Conservation (phyloP, 2,329 filamentous ascomycete species). For the Aspergillus pseudoglaucus region DNA sequence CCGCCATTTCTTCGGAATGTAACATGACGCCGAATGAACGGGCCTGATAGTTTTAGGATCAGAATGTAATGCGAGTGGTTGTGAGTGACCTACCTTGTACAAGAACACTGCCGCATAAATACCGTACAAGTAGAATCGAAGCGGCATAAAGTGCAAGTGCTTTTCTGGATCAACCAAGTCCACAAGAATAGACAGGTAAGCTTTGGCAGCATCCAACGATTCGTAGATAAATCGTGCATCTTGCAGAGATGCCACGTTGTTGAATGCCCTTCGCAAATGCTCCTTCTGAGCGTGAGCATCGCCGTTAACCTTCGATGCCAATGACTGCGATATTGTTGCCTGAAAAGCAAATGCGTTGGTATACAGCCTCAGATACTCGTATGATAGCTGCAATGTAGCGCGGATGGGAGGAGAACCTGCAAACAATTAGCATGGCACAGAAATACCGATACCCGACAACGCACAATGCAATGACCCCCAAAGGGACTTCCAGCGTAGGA, state of each 20-base stretch:
- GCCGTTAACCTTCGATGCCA: conserved; percentile 33
- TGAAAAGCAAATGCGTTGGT: conserved; percentile 72
- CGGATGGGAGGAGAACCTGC: conserved; percentile 59
- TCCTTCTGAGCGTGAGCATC: conserved; percentile 32
- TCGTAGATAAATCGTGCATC: conserved; percentile 63
- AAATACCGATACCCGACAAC: conserved; percentile 12
- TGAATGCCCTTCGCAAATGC: conserved; percentile 41
- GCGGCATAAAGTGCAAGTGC: conserved; percentile 57
- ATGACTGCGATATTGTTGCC: conserved; percentile 54
- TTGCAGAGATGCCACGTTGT: conserved; percentile 53
- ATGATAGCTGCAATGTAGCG: conserved; percentile 61
- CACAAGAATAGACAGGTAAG: conserved; percentile 54
- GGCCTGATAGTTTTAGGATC: conserved; percentile 30
- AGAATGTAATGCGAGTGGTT: not conserved
- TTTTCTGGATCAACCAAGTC: conserved; percentile 53
- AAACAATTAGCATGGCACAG: conserved; percentile 8
- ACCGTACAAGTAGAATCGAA: conserved; percentile 56
- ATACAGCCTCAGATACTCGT: conserved; percentile 66
- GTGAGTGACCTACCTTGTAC: conserved; percentile 48
- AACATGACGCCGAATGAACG: conserved; percentile 55
- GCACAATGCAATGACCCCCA: conserved; percentile 61
- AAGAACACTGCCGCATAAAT: conserved; percentile 61
- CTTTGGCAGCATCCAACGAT: conserved; percentile 58
- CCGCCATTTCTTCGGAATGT: conserved; percentile 48
- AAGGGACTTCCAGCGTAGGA: conserved; percentile 63